These are phyloP conservation scores for Diaporthe longicolla DNA, from an alignment of 2,329 filamentous ascomycete species.

Conservation along the genomic window DNA sequence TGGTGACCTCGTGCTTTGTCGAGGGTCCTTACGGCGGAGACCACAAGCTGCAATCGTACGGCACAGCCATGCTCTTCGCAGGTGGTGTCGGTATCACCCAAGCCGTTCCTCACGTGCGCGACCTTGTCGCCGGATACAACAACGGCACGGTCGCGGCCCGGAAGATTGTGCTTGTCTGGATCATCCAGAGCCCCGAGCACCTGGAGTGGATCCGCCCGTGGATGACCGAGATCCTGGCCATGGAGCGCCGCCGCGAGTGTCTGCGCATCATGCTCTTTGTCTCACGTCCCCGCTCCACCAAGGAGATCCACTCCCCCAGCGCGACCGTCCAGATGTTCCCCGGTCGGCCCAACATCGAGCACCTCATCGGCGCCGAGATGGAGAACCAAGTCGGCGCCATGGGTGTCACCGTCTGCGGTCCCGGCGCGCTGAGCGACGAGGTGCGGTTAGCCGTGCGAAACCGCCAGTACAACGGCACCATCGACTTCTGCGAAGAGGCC, in stretches of 20 bases:
- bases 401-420: slow-evolving; percentile 82
- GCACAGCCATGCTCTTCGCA: slow-evolving; percentile 83
- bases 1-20: slow-evolving; percentile 75
- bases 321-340: slow-evolving; percentile 89
- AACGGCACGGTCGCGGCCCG: slow-evolving; percentile 79
- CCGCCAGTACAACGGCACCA: slow-evolving; percentile 74
- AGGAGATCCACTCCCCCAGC: slow-evolving; percentile 84
- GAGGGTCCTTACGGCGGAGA: slow-evolving; percentile 85
- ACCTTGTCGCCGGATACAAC: slow-evolving; percentile 77
- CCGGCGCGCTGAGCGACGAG: slow-evolving; percentile 81
- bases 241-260: slow-evolving; percentile 81
- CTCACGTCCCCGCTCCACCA: slow-evolving; percentile 79
- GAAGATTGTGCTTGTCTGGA: slow-evolving; percentile 83
- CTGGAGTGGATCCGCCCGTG: slow-evolving; percentile 87
- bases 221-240: slow-evolving; percentile 85
- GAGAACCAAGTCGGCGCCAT: slow-evolving; percentile 81
- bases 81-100: slow-evolving; percentile 87
- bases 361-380: slow-evolving; percentile 80
- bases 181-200: slow-evolving; percentile 83
- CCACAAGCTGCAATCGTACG: slow-evolving; percentile 80
- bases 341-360: slow-evolving; percentile 80
- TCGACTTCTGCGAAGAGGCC: slow-evolving; percentile 86
- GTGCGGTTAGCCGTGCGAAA: slow-evolving; percentile 77
- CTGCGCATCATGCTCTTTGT: slow-evolving; percentile 85
- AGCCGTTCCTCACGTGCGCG: slow-evolving; percentile 80